Conservation (phyloP, 495 filamentous ascomycete species). For the Pseudevernia furfuracea region DNA sequence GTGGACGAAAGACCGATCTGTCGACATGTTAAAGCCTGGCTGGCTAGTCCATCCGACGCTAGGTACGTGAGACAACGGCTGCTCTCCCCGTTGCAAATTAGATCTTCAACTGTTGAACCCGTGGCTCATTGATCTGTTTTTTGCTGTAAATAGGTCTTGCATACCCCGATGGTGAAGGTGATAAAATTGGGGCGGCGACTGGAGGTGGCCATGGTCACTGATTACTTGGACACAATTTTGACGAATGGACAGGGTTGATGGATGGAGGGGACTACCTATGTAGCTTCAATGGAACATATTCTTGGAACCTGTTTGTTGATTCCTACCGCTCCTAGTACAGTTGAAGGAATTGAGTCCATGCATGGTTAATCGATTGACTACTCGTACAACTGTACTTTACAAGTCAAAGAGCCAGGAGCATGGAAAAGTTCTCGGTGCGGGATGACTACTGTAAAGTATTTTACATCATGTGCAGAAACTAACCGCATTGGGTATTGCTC, state of each 20-base stretch:
- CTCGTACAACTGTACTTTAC: too few relatives aligned
- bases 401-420: too few relatives aligned
- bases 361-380: too few relatives aligned
- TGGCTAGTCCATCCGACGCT: slow-evolving; percentile 12
- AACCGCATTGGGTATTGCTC: background rate
- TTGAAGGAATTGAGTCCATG: background rate
- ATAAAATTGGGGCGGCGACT: slow-evolving; percentile 13
- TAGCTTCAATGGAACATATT: background rate
- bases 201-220: slow-evolving; percentile 1
- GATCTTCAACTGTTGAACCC: background rate
- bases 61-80: slow-evolving; percentile 1
- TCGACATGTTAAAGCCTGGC: slow-evolving; percentile 13
- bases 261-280: background rate
- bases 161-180: slow-evolving; percentile 12
- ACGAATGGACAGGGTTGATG: background rate
- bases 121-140: slow-evolving; percentile 1
- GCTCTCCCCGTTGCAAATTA: background rate
- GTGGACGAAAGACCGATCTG: slow-evolving; percentile 6
- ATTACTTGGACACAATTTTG: background rate
- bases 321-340: background rate
- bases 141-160: slow-evolving; percentile 7
- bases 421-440: background rate
- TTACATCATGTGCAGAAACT: background rate
- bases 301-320: background rate
- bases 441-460: too few relatives aligned